phyloP scores from a whole-genome alignment of 2,329 filamentous ascomycete genomes.

The Fusarium sp. region DNA sequence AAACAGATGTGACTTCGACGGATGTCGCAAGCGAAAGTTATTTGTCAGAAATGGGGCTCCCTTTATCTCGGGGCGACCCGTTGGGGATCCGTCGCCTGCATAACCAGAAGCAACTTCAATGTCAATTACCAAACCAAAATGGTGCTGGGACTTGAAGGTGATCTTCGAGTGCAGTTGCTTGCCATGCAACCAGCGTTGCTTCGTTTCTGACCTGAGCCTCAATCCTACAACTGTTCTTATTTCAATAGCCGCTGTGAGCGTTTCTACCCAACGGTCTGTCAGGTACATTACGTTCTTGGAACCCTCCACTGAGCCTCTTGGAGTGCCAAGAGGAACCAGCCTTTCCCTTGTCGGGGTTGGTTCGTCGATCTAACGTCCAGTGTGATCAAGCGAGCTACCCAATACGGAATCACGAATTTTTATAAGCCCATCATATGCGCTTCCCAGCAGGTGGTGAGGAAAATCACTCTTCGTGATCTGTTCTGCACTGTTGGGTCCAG shows the following conservation, averaged over 20 bases:
- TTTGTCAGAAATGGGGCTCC: conserved; percentile 4
- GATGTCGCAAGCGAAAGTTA: not conserved
- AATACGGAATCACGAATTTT: conserved; percentile 31
- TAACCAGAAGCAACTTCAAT: conserved; percentile 1
- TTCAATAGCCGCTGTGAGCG: conserved; percentile 26
- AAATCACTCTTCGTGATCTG: not conserved
- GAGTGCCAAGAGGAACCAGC: conserved; percentile 29
- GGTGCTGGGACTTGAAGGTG: not conserved
- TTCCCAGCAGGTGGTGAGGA: conserved; percentile 3
- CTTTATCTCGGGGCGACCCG: conserved; percentile 31
- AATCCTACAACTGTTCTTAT: conserved; percentile 2
- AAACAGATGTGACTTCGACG: not conserved
- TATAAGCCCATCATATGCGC: conserved; percentile 11
- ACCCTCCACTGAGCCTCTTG: conserved; percentile 20
- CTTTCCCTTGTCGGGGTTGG: conserved; percentile 34
- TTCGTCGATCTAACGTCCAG: conserved; percentile 35
- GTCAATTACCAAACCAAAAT: not conserved
- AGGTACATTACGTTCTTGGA: conserved; percentile 31
- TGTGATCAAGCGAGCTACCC: conserved; percentile 37
- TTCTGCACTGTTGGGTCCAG: not conserved
- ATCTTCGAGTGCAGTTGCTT: not conserved
- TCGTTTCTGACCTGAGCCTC: not conserved
- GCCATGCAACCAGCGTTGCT: not conserved
- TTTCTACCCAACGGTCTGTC: conserved; percentile 13
- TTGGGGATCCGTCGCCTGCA: conserved; percentile 18